Percentiles rank a stretch among this genome's conserved stretches.
Evolutionary conservation across 805 yeast genomes (phyloP).

Genomic region (Yarrowia sp.): DNA sequence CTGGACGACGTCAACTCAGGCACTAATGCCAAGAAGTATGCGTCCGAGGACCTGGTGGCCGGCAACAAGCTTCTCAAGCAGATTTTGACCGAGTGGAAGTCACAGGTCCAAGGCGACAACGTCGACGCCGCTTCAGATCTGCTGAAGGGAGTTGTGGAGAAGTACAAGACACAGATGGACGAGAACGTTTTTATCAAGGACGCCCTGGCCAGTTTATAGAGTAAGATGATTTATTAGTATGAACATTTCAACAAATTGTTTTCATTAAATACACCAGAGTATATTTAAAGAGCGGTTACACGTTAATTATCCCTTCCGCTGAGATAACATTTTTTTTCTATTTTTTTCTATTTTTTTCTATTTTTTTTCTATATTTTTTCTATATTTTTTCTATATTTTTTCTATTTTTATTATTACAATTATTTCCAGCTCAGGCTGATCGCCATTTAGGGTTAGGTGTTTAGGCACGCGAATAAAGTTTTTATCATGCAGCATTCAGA

Average conservation of each 20-base stretch:
- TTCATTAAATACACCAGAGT: neutral
- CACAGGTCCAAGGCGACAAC: neutral
- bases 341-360: no score
- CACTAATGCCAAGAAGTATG: constrained; percentile 45
- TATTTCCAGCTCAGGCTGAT: no score
- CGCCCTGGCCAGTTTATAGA: constrained; percentile 7
- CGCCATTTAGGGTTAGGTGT: neutral
- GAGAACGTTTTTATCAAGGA: constrained; percentile 6
- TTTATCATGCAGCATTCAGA: neutral
- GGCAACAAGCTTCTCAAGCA: constrained; percentile 45
- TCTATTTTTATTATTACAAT: no score
- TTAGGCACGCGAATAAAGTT: neutral
- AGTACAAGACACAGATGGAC: constrained; percentile 13
- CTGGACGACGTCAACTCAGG: constrained; percentile 50
- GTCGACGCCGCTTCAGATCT: neutral
- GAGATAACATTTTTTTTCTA: no score
- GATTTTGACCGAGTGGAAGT: constrained; percentile 20
- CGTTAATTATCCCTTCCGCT: no score
- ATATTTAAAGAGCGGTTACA: no score
- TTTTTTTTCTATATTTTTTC: no score
- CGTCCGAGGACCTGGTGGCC: constrained; percentile 49
- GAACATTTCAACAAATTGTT: no score
- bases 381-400: no score
- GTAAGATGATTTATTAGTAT: neutral
- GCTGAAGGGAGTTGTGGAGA: neutral